Conservation (phyloP, 352 stramenopile species). For the Phytophthora multivora region DNA sequence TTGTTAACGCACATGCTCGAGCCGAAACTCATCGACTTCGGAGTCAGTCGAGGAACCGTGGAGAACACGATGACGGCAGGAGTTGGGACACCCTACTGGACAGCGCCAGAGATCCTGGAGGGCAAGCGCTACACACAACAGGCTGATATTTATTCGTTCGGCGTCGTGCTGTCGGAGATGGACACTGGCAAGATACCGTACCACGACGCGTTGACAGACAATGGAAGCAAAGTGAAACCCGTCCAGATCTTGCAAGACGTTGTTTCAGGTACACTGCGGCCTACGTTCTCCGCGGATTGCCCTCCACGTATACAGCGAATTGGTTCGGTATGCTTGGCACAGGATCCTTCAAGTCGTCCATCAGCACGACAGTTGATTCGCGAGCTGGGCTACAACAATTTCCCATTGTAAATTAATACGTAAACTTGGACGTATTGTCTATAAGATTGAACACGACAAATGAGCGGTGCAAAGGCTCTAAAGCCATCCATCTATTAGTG, state of each 20-base stretch:
- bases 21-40: constrained; percentile 86
- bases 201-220: constrained; percentile 24
- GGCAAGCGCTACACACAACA: constrained; percentile 58
- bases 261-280: constrained; percentile 46
- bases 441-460: background rate
- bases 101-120: constrained; percentile 74
- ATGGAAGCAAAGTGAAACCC: constrained; percentile 23
- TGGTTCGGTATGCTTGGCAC: constrained; percentile 29
- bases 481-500: constrained; percentile 19
- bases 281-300: constrained; percentile 45
- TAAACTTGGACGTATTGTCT: background rate
- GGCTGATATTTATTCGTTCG: constrained; percentile 76
- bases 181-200: constrained; percentile 45
- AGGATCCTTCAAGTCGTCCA: constrained; percentile 16
- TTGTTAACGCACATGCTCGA: constrained; percentile 69
- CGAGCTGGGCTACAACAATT: no score
- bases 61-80: constrained; percentile 51
- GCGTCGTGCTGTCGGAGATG: constrained; percentile 57
- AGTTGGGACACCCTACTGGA: constrained; percentile 86
- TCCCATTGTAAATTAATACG: constrained; percentile 9
- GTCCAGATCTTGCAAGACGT: constrained; percentile 55
- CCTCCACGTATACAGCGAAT: constrained; percentile 36
- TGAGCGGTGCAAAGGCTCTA: constrained; percentile 15
- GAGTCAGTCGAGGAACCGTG: constrained; percentile 42
- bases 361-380: constrained; percentile 13